Evolutionary conservation across 768 basidiomycete species (phyloP).

Genomic region (Suillus placidus): DNA sequence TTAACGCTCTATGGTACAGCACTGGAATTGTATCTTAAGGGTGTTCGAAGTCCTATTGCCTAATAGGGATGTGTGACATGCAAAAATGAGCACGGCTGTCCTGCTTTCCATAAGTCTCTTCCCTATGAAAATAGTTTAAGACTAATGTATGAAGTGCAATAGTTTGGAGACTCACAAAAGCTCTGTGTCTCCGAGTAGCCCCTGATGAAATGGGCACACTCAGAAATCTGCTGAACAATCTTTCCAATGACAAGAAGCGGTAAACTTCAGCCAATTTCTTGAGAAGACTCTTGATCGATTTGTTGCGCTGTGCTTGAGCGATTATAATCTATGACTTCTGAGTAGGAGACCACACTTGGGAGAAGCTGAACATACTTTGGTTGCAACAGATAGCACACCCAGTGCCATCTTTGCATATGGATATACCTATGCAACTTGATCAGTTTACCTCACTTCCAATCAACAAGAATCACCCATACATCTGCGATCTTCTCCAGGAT

Average conservation of each 20-base stretch:
- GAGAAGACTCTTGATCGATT: not conserved
- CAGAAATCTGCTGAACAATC: constrained; percentile 23
- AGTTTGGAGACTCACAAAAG: constrained; percentile 16
- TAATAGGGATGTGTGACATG: too few relatives aligned
- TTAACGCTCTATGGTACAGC: too few relatives aligned
- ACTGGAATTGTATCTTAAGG: too few relatives aligned
- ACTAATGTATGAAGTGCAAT: not conserved
- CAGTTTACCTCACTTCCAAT: not conserved
- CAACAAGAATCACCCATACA: not conserved
- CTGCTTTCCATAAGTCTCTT: too few relatives aligned
- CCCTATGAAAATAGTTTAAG: too few relatives aligned
- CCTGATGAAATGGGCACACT: constrained; percentile 32
- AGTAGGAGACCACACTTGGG: not conserved
- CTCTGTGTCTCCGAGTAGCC: constrained; percentile 26
- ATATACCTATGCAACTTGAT: not conserved
- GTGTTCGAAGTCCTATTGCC: too few relatives aligned
- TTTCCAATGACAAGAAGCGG: constrained; percentile 2
- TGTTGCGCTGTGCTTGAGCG: constrained; percentile 9
- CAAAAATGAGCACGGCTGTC: too few relatives aligned
- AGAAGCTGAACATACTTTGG: not conserved
- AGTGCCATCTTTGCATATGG: constrained; percentile 11
- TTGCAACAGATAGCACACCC: constrained; percentile 1
- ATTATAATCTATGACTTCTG: not conserved
- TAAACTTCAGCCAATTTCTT: constrained; percentile 1
- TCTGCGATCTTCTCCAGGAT: not conserved